Evolutionary conservation across 1,284 basidiomycete genomes (phyloP), one percentile per base, ranked within the genome.

Genomic region (Irpex sp.): DNA sequence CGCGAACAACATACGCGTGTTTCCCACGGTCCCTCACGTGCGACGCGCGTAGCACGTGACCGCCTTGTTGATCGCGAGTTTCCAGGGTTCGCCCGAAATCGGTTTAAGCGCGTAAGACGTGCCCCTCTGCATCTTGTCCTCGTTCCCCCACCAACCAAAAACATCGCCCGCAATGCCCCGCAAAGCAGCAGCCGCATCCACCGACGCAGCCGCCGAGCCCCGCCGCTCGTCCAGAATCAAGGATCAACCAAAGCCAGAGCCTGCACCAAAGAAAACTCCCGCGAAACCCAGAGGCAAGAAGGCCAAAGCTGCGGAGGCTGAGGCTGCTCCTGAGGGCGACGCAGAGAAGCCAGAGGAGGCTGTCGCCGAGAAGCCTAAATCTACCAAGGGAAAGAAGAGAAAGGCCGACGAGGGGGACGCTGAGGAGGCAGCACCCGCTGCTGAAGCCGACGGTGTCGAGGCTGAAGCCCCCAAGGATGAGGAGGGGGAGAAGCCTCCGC

Each of bases 141-240:
- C 63, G 60, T 56, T 62, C 47, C 36, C 49, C 63, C 49, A 60
- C 49, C 55, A 37, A 61, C 54, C 58, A 63, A 44, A 65, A 67
- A 58, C 66, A 54, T 19, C 40, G 4, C 44, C 55, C 44, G 67
- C 49, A 57, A 91, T 91, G 89, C 87, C 89, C 68, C 86, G 88
- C 71, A 91, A 89, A 84, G 81, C 86, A 54, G 81, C 83, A 38
- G 70, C 78, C 7, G 62, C 78, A 48, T 68, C 76, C 37, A 76
- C 78, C 47, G 77, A 78, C 38, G 66, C 72, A 57, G 62, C 74
- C 17, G 68, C 77, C n/a, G 84, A 81, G 71, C 86, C 88, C 57
- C 88, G 89, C 74, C 88, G 89, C 74, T 89, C 88, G 8, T 77
- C 83, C 38, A 85, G 89, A 68, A 89, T 91, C 77, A 89, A 90